Conservation (phyloP, 1,284 basidiomycete genomes). For the Heterobasidion parviporum region DNA sequence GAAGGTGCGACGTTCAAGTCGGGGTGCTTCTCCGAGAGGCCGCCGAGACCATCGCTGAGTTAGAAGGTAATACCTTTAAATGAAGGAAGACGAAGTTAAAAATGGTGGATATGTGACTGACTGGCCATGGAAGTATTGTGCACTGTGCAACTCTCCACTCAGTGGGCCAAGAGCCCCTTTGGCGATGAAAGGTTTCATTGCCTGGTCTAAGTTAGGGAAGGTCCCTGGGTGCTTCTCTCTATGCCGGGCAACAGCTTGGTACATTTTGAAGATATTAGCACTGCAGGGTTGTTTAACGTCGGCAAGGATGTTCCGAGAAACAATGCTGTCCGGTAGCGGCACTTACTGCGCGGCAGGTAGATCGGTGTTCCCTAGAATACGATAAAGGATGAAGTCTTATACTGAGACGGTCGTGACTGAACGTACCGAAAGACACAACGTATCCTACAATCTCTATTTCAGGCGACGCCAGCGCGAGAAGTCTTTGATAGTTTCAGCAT, state of each 20-base stretch:
- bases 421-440: slow-evolving; percentile 66
- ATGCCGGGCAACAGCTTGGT: slow-evolving; percentile 63
- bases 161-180: slow-evolving; percentile 69
- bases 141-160: slow-evolving; percentile 69
- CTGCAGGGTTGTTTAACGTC: slow-evolving; percentile 29
- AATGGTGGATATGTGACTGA: slow-evolving; percentile 16
- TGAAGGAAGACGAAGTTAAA: background rate
- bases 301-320: background rate
- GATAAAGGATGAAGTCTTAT: background rate
- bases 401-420: background rate
- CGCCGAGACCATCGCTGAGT: slow-evolving; percentile 69
- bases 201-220: slow-evolving; percentile 51
- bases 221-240: slow-evolving; percentile 52
- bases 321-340: background rate
- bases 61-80: background rate
- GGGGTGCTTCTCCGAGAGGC: slow-evolving; percentile 66
- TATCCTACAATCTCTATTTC: slow-evolving; percentile 75
- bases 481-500: slow-evolving; percentile 19
- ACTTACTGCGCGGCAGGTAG: slow-evolving; percentile 49
- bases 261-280: slow-evolving; percentile 73
- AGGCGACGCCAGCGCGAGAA: slow-evolving; percentile 67
- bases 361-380: slow-evolving; percentile 60
- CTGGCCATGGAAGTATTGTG: slow-evolving; percentile 84
- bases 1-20: slow-evolving; percentile 47
- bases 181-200: slow-evolving; percentile 52